These are phyloP conservation scores for Ciborinia camelliae DNA, from an alignment of 2,329 filamentous ascomycete genomes.

Conservation along the genomic window DNA sequence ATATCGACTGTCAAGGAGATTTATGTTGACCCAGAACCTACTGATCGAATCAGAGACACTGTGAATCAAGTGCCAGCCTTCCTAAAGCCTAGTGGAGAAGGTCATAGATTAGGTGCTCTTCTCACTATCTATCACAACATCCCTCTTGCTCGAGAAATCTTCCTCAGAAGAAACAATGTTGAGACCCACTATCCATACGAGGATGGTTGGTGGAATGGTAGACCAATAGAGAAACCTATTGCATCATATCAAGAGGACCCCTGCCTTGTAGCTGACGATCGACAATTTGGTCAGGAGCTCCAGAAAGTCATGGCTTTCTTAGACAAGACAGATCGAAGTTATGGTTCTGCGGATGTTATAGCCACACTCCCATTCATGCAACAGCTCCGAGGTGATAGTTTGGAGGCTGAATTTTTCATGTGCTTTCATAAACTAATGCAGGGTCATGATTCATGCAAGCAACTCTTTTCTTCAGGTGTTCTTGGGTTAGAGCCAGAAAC, in stretches of 20 bases:
- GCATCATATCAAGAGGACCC: slow-evolving; percentile 22
- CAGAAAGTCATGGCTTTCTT: slow-evolving; percentile 59
- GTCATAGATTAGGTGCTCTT: slow-evolving; percentile 47
- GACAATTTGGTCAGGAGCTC: slow-evolving; percentile 47
- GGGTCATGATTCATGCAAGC: slow-evolving; percentile 23
- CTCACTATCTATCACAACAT: slow-evolving; percentile 60
- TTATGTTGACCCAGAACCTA: slow-evolving; percentile 39
- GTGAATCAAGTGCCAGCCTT: slow-evolving; percentile 49
- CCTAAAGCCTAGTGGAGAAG: slow-evolving; percentile 43
- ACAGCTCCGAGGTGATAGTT: slow-evolving; percentile 33
- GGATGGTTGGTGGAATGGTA: slow-evolving; percentile 60
- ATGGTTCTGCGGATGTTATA: slow-evolving; percentile 53
- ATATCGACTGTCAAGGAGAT: slow-evolving; percentile 35
- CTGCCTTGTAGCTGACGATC: slow-evolving; percentile 36
- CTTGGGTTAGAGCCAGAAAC: slow-evolving; percentile 20
- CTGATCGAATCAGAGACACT: slow-evolving; percentile 43
- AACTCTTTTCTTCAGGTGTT: slow-evolving; percentile 34
- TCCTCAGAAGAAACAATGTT: slow-evolving; percentile 46
- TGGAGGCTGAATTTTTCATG: slow-evolving; percentile 31
- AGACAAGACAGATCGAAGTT: slow-evolving; percentile 57
- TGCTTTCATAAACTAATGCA: slow-evolving; percentile 27
- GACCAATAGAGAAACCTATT: slow-evolving; percentile 42
- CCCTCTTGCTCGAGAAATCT: slow-evolving; percentile 53
- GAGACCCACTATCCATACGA: slow-evolving; percentile 52
- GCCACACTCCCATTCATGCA: slow-evolving; percentile 34